Conservation (phyloP, 371 early-diverging fungal genomes). For the Massospora cicadina region DNA sequence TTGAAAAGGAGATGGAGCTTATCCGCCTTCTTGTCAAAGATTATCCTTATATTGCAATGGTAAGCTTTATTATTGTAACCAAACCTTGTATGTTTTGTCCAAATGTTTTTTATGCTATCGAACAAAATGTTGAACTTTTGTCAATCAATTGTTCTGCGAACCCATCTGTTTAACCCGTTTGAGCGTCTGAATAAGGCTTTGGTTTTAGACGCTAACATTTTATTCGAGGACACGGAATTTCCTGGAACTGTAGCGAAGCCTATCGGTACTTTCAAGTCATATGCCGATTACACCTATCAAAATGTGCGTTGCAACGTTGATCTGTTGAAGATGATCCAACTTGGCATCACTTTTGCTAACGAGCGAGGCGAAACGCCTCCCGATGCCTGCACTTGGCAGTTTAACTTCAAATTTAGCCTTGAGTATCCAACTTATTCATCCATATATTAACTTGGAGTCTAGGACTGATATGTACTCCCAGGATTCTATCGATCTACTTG, state of each 20-base stretch:
- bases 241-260: conserved; percentile 99
- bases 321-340: conserved; percentile 95
- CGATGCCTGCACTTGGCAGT: conserved; percentile 96
- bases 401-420: conserved; percentile 97
- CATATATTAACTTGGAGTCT: conserved; percentile 7
- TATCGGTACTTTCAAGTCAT: conserved; percentile 85
- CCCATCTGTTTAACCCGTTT: too few relatives aligned
- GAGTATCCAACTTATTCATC: conserved; percentile 23
- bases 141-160: too few relatives aligned
- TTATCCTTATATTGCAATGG: conserved; percentile 97
- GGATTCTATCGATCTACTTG: conserved; percentile 95
- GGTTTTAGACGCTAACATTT: background rate
- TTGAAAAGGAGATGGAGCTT: conserved; percentile 87
- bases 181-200: too few relatives aligned
- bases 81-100: too few relatives aligned
- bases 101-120: too few relatives aligned
- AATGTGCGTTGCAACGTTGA: conserved; percentile 97
- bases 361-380: conserved; percentile 81
- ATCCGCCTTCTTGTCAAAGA: conserved; percentile 79
- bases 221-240: conserved; percentile 88
- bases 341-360: conserved; percentile 96
- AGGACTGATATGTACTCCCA: conserved; percentile 98
- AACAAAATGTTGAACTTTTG: too few relatives aligned
- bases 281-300: conserved; percentile 96
- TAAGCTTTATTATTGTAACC: conserved; percentile 22